Evolutionary conservation across 164 flowering plant species (phyloP).

Genomic region (Magnolia kwangsiensis): DNA sequence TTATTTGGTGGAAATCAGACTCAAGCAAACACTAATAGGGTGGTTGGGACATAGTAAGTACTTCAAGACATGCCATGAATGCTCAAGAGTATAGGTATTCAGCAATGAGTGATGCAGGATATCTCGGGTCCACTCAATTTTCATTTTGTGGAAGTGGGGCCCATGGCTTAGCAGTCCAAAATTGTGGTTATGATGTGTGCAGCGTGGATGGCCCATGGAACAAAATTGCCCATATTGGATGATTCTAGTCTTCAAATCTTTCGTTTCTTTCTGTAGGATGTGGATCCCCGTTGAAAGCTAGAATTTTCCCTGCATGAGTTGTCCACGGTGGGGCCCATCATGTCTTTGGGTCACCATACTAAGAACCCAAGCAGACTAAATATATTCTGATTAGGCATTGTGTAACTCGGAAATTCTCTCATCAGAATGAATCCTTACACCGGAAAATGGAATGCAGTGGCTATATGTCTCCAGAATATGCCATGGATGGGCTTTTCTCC

Average conservation of each 20-base stretch:
- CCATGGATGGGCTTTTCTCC: constrained; percentile 48
- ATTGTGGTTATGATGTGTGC: neutral
- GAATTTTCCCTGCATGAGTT: neutral
- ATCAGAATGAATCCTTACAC: neutral
- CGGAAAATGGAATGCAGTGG: constrained; percentile 30
- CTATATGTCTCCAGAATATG: constrained; percentile 58
- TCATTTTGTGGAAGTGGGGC: neutral
- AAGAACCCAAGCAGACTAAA: neutral
- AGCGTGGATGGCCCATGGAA: neutral
- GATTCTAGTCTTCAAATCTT: neutral
- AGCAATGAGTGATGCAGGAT: neutral
- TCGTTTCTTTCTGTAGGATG: neutral
- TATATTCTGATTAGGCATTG: neutral
- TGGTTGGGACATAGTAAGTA: constrained; percentile 41
- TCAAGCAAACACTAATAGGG: constrained; percentile 21
- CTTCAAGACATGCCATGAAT: neutral
- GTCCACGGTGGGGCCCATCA: neutral
- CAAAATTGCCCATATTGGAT: neutral
- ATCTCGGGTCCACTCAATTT: neutral
- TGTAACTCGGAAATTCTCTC: neutral
- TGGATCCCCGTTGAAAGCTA: neutral
- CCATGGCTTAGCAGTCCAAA: neutral
- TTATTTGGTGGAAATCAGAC: constrained; percentile 29
- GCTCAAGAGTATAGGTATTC: neutral
- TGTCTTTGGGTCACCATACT: neutral